A percentile compares a stretch with the other conserved stretches of the same genome.
Conservation (phyloP, 1,139 yeast species). For the Geotrichum europaeum region DNA sequence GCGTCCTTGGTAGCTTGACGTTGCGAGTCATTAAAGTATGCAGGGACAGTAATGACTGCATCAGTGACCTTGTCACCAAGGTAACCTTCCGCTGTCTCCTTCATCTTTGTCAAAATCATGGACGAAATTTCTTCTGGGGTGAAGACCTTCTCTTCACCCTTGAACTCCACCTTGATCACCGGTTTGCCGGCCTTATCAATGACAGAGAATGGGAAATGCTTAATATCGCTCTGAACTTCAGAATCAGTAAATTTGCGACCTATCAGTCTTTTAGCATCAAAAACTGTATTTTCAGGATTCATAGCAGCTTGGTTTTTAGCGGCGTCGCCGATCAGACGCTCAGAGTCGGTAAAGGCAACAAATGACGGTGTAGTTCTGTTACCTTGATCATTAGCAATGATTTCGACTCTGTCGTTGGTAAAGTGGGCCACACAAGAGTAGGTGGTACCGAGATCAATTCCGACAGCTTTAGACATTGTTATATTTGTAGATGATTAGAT, state of each 20-base stretch:
- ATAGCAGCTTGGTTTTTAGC: slow-evolving; percentile 98
- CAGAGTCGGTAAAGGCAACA: slow-evolving; percentile 93
- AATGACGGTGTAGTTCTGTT: slow-evolving; percentile 97
- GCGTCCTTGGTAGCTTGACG: slow-evolving; percentile 98
- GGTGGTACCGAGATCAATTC: slow-evolving; percentile 96
- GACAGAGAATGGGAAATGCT: slow-evolving; percentile 95
- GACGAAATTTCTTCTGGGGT: slow-evolving; percentile 95
- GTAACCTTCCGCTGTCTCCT: slow-evolving; percentile 90
- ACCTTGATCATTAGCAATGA: slow-evolving; percentile 97
- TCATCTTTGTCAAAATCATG: slow-evolving; percentile 92
- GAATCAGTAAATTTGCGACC: slow-evolving; percentile 88
- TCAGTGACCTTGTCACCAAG: slow-evolving; percentile 79
- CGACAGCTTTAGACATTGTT: slow-evolving; percentile 36
- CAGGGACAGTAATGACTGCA: slow-evolving; percentile 90
- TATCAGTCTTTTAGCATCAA: slow-evolving; percentile 94
- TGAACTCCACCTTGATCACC: slow-evolving; percentile 83
- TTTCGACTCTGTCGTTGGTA: slow-evolving; percentile 85
- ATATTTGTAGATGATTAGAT: background rate
- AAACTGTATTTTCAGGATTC: slow-evolving; percentile 92
- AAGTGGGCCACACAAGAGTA: slow-evolving; percentile 97
- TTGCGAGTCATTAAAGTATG: slow-evolving; percentile 88
- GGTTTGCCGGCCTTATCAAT: slow-evolving; percentile 83
- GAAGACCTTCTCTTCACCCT: slow-evolving; percentile 88
- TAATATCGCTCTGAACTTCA: slow-evolving; percentile 86
- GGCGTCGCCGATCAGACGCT: slow-evolving; percentile 97